Base-by-base conservation (phyloP, 192 early-diverging fungal species). In the Spinellus fusiger region DNA sequence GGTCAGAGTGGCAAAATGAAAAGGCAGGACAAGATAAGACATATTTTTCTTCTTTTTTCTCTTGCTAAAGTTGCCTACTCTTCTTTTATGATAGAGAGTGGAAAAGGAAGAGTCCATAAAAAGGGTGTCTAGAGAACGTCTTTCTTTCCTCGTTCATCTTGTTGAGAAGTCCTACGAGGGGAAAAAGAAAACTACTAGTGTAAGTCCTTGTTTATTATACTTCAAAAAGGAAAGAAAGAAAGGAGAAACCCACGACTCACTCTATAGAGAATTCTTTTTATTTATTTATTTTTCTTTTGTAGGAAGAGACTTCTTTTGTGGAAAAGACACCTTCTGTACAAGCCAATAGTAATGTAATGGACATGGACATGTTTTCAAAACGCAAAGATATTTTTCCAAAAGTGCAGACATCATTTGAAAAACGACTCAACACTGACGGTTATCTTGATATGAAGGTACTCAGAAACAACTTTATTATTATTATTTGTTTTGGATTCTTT, bases 1-100 rank as follows among this genome's bases (percentile, higher is more conserved):
- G 69, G 69, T 18, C 34, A 15, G 37, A 56, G 25, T 71, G 69
- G 69, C 49, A 23, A 46, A 29, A 50, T 15, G 34, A 49, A 53
- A 61, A 71, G 49, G 68, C 64, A 70, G 44, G 23, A 15, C 1
- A 53, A 28, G 10, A 2, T 33, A 59, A 61, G 7, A 25, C 13
- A 18, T 54, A 28, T 5, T n/a, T 38, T 15, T 27, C 33, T 49
- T 9, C 47, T 64, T 40, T 46, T 46, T 6, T 23, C 32, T n/a
- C n/a, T n/a, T n/a, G n/a, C n/a, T n/a, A n/a, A n/a, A n/a, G n/a
- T n/a, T n/a, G n/a, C n/a, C n/a, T n/a, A n/a, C n/a, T n/a, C n/a
- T n/a, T n/a, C n/a, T 0, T 56, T 47, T 26, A 27, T 26, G 4
- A 1, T 40, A 66, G 64, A 53, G 22, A 54, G 32, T 26, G 1